Base-by-base conservation (phyloP, 805 yeast genomes). In the Suhomyces tanzawaensis region DNA sequence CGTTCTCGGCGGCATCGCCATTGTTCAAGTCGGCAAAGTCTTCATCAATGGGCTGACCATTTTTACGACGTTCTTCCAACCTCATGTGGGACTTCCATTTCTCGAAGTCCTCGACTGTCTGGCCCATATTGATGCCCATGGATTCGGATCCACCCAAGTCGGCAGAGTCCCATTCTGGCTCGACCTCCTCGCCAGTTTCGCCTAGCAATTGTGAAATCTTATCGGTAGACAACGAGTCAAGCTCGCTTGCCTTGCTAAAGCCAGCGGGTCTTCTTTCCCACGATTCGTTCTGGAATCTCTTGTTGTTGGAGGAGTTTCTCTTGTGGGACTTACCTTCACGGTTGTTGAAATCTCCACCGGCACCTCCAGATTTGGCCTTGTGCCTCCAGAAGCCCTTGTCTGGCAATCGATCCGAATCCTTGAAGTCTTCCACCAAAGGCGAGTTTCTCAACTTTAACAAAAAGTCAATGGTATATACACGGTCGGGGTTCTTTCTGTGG, bases 71-170 rank as follows among this genome's bases (percentile, higher is more conserved):
- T 27, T 77, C 77, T 49, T 76, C 76, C 33, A 67, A 56, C 43
- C 67, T 68, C 81, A 76, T 73, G 43, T 64, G 66, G 34, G 70
- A 56, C 53, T 76, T 76, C 83, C 83, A 78, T 43, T 64, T 68
- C 51, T 78, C 84, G 48, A 77, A 78, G 44, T 78, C 83, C 37
- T 73, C 72, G 3, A 74, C 74, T 0, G 81, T 71, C 37, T 68
- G 73, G 15, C 82, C 82, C 60, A 57, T 71, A 51, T 51, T 51
- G 34, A 46, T 53, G 15, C 13, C 32, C 19, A 58, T 31, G 11
- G 58, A 60, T 2, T 55, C 55, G 7, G 57, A 43, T 30, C 59
- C 66, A 7, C 28, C 30, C 13, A 58, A 31, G 12, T 58, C 64
- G 3, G 58, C 55, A 9, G 60, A 45, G 34, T 62, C 69, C 72